Percentiles rank a stretch among this genome's conserved stretches.
Evolutionary conservation across 2,329 filamentous ascomycete genomes (phyloP).

Genomic region (Rhynchosporium secalis): DNA sequence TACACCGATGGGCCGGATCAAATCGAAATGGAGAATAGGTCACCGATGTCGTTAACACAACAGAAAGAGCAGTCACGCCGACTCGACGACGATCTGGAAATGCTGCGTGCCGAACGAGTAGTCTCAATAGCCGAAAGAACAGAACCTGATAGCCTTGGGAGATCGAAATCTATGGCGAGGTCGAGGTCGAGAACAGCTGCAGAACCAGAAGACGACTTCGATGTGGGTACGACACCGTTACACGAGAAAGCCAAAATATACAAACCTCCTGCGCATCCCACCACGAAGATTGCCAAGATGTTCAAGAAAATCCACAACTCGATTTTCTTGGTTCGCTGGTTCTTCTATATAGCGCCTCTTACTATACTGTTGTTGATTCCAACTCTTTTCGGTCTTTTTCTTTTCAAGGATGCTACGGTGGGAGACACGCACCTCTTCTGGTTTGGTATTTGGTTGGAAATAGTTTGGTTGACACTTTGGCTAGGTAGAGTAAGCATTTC

Average conservation of each 20-base stretch:
- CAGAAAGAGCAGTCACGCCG: constrained; percentile 59
- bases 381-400: constrained; percentile 61
- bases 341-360: constrained; percentile 69
- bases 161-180: constrained; percentile 42
- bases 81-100: constrained; percentile 64
- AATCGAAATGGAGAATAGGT: constrained; percentile 26
- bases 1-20: constrained; percentile 40
- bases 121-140: constrained; percentile 40
- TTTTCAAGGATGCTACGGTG: constrained; percentile 59
- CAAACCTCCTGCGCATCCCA: constrained; percentile 62
- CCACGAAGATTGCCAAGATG: constrained; percentile 60
- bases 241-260: constrained; percentile 67
- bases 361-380: constrained; percentile 66
- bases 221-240: constrained; percentile 59
- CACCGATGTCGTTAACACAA: constrained; percentile 51
- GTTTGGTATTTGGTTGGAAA: constrained; percentile 95
- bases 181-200: constrained; percentile 51
- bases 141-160: constrained; percentile 38
- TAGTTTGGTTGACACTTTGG: constrained; percentile 91
- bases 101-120: constrained; percentile 65
- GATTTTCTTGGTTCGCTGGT: constrained; percentile 66
- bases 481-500: constrained; percentile 55
- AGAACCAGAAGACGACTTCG: constrained; percentile 59
- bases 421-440: constrained; percentile 79
- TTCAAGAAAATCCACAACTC: constrained; percentile 66